A percentile compares a stretch with the other conserved stretches of the same genome.
These are phyloP conservation scores for Tillandsia fasciculata DNA, from an alignment of 176 grass and related monocot species.

Conservation along the genomic window DNA sequence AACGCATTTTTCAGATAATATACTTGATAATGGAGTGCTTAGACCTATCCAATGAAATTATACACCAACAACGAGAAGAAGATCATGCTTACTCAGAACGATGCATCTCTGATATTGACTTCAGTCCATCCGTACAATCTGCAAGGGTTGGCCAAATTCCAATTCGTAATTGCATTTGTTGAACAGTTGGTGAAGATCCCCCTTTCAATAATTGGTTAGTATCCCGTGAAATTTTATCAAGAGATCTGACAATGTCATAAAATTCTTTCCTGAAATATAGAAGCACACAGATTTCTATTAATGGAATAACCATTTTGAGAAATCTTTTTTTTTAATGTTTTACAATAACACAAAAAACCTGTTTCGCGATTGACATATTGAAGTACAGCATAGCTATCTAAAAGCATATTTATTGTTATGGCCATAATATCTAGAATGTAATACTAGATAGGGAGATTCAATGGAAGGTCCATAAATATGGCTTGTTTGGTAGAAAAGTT, in stretches of 20 bases:
- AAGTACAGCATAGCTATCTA: no score
- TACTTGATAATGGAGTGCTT: neutral
- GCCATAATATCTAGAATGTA: no score
- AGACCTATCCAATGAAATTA: neutral
- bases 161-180: slow-evolving; percentile 62
- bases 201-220: slow-evolving; percentile 56
- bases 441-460: no score
- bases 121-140: slow-evolving; percentile 62
- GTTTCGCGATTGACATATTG: no score
- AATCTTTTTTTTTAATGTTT: no score
- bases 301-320: neutral
- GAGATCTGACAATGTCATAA: slow-evolving; percentile 37
- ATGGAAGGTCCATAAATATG: no score
- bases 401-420: no score
- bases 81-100: slow-evolving; percentile 49
- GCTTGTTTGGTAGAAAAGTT: no score
- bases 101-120: slow-evolving; percentile 48
- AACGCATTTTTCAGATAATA: neutral
- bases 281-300: slow-evolving; percentile 6
- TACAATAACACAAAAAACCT: no score
- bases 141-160: slow-evolving; percentile 58
- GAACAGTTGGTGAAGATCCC: slow-evolving; percentile 30
- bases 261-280: slow-evolving; percentile 51
- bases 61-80: neutral
- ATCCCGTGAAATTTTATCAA: slow-evolving; percentile 52